Evolutionary conservation across 805 yeast genomes (phyloP).

Genomic region (Hanseniaspora nectarophila): DNA sequence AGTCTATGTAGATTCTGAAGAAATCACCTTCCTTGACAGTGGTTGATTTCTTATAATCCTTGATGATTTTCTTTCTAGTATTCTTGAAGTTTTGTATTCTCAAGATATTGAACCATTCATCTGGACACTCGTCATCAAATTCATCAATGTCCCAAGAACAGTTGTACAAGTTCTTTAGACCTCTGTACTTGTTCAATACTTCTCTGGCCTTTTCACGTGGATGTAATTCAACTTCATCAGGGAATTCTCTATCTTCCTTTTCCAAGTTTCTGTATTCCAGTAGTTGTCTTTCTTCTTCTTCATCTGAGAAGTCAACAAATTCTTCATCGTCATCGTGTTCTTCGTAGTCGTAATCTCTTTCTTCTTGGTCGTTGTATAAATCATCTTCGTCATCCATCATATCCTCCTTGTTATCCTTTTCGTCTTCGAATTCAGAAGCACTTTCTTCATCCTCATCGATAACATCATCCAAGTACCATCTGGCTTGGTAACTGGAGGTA

Average conservation of each 20-base stretch:
- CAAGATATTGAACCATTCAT: constrained; percentile 62
- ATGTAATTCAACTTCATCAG: constrained; percentile 81
- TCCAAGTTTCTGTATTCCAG: constrained; percentile 54
- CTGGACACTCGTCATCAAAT: constrained; percentile 60
- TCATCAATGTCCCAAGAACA: constrained; percentile 86
- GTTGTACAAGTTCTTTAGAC: constrained; percentile 67
- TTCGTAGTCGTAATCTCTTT: constrained; percentile 32
- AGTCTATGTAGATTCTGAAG: constrained; percentile 47
- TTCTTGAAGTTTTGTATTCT: constrained; percentile 67
- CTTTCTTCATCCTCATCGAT: constrained; percentile 27
- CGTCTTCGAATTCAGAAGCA: constrained; percentile 29
- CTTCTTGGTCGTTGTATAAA: constrained; percentile 22
- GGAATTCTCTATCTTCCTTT: constrained; percentile 80
- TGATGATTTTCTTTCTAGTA: constrained; percentile 54
- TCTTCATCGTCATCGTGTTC: constrained; percentile 42
- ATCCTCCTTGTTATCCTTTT: constrained; percentile 22
- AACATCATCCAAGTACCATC: constrained; percentile 60
- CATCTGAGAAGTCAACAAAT: constrained; percentile 63
- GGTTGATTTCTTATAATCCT: constrained; percentile 40
- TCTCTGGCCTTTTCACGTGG: constrained; percentile 69
- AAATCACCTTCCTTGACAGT: constrained; percentile 51
- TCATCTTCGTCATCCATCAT: constrained; percentile 24
- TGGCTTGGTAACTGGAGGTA: constrained; percentile 67
- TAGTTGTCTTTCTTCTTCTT: constrained; percentile 73
- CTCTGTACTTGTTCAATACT: constrained; percentile 67